A percentile compares a stretch with the other conserved stretches of the same genome.
Evolutionary conservation across 1,284 basidiomycete species (phyloP).

Genomic region (Malassezia caprae): DNA sequence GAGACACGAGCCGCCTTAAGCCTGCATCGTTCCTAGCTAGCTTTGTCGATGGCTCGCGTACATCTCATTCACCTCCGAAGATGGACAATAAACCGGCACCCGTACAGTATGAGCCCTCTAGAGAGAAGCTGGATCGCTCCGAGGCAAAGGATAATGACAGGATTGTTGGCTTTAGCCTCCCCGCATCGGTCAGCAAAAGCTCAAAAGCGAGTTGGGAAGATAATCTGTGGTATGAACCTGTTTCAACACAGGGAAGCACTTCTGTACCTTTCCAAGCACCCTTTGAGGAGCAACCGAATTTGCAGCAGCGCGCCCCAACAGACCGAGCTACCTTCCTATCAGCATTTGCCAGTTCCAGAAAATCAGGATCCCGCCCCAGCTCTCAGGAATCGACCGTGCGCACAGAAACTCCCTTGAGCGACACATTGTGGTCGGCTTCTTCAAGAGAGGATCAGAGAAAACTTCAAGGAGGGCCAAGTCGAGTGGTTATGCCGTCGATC

Average conservation of each 20-base stretch:
- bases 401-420: not conserved
- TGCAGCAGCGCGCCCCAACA: not conserved
- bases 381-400: not conserved
- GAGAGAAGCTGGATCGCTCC: not conserved
- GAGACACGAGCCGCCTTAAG: not conserved
- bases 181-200: not conserved
- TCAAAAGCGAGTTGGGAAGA: conserved; percentile 16
- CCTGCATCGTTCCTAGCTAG: not conserved
- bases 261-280: not conserved
- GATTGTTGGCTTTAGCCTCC: not conserved
- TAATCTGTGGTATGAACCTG: conserved; percentile 15
- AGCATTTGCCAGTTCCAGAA: not conserved
- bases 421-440: not conserved
- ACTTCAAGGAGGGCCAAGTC: not conserved
- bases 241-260: not conserved
- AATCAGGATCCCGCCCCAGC: not conserved
- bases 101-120: no score
- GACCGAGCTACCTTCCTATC: not conserved
- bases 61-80: not conserved
- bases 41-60: not conserved
- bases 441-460: not conserved
- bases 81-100: not conserved
- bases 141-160: not conserved
- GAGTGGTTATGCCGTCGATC: not conserved
- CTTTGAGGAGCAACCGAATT: not conserved